These are phyloP conservation scores for Aspergillus sp. DNA, from an alignment of 2,329 filamentous ascomycete genomes.

Conservation along the genomic window DNA sequence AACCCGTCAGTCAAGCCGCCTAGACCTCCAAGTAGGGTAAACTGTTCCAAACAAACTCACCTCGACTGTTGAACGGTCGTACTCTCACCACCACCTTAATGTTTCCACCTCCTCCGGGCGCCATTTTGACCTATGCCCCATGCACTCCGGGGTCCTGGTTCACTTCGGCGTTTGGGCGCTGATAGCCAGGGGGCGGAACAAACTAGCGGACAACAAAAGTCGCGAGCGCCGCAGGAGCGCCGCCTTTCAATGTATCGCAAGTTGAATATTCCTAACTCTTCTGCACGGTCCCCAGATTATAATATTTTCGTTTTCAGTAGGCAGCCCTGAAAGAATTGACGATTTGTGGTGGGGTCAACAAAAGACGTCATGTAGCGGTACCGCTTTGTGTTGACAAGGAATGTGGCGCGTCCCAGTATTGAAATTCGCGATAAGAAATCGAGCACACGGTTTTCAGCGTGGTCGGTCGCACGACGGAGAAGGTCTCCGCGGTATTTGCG, in stretches of 20 bases:
- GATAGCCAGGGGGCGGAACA: constrained; percentile 14
- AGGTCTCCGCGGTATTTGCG: neutral
- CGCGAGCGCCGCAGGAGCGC: constrained; percentile 36
- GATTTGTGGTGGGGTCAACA: constrained; percentile 29
- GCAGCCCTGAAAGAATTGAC: constrained; percentile 16
- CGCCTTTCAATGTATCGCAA: constrained; percentile 21
- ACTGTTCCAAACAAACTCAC: constrained; percentile 48
- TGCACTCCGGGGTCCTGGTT: constrained; percentile 27
- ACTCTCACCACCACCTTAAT: constrained; percentile 99
- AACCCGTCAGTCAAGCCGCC: constrained; percentile 9
- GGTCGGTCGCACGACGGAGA: constrained; percentile 2
- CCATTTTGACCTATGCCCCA: constrained; percentile 54
- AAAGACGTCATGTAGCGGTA: constrained; percentile 36
- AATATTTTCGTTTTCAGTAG: neutral
- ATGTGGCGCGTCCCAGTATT: constrained; percentile 18
- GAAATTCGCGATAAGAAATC: constrained; percentile 8
- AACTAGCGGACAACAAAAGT: constrained; percentile 23
- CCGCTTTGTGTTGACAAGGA: constrained; percentile 16
- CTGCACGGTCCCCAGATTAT: neutral
- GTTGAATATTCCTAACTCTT: neutral
- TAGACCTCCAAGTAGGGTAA: neutral
- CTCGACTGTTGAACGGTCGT: constrained; percentile 93
- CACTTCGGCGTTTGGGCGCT: constrained; percentile 13
- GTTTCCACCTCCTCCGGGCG: constrained; percentile 79
- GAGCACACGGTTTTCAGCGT: neutral